A percentile compares a stretch with the other conserved stretches of the same genome.
Evolutionary conservation across 2,329 filamentous ascomycete species (phyloP).

Genomic region (Thelonectria discophora): DNA sequence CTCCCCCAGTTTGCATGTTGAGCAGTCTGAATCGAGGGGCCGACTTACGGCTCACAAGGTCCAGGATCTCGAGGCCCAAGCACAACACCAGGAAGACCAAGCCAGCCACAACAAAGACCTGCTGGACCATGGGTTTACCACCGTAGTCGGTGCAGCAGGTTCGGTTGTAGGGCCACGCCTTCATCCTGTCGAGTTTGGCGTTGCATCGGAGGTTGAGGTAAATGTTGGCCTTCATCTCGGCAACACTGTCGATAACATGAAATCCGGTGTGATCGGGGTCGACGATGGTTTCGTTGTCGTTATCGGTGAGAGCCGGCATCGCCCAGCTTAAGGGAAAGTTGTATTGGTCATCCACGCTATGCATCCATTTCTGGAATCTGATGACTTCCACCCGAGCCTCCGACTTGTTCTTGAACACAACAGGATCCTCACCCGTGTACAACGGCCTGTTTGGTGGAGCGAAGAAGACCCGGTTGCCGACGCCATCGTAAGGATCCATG

Average conservation of each 20-base stretch:
- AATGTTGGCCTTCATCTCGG: conserved; percentile 49
- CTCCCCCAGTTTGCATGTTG: conserved; percentile 37
- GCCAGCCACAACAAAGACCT: conserved; percentile 31
- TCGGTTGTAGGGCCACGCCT: conserved; percentile 54
- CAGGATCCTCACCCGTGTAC: conserved; percentile 33
- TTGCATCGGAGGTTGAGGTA: conserved; percentile 65
- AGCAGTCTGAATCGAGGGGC: conserved; percentile 29
- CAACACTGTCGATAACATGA: conserved; percentile 31
- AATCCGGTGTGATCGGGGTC: conserved; percentile 31
- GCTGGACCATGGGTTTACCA: conserved; percentile 36
- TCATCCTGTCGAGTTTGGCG: conserved; percentile 46
- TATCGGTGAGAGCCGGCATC: conserved; percentile 27
- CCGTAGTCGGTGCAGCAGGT: conserved; percentile 64
- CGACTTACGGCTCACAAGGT: conserved; percentile 24
- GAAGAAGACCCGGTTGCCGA: conserved; percentile 44
- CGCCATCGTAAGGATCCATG: conserved; percentile 37
- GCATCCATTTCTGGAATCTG: conserved; percentile 16
- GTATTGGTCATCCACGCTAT: conserved; percentile 25
- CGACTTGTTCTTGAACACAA: conserved; percentile 24
- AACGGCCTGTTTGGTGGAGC: conserved; percentile 36
- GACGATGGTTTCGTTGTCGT: conserved; percentile 29
- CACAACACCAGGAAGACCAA: conserved; percentile 33
- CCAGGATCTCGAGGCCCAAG: conserved; percentile 25
- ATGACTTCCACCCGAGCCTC: background rate
- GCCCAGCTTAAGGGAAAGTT: conserved; percentile 36